Percentiles rank a stretch among this genome's conserved stretches.
These are phyloP conservation scores for Penicillium diatomitis DNA, from an alignment of 495 filamentous ascomycete genomes.

Conservation along the genomic window DNA sequence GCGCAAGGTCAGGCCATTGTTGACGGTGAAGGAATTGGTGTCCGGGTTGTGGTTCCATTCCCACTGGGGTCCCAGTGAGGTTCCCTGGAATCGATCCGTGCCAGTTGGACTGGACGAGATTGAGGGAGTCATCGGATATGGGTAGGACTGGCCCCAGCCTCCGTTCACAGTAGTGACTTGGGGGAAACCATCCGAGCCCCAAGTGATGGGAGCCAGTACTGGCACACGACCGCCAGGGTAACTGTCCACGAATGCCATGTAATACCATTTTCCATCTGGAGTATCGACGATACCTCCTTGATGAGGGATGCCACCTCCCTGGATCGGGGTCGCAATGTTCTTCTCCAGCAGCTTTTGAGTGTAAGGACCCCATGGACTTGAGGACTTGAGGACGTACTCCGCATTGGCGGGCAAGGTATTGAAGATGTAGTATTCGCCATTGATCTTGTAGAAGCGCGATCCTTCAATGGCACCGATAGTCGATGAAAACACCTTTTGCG, in stretches of 20 bases:
- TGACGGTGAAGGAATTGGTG: slow-evolving; percentile 14
- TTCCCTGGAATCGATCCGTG: slow-evolving; percentile 35
- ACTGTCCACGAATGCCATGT: slow-evolving; percentile 45
- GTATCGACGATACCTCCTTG: slow-evolving; percentile 51
- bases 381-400: slow-evolving; percentile 40
- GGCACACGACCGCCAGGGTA: slow-evolving; percentile 50
- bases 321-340: slow-evolving; percentile 29
- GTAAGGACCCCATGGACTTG: slow-evolving; percentile 40
- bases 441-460: slow-evolving; percentile 45
- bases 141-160: slow-evolving; percentile 37
- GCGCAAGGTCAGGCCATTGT: slow-evolving; percentile 31
- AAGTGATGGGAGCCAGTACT: slow-evolving; percentile 45
- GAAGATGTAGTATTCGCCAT: slow-evolving; percentile 47
- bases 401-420: slow-evolving; percentile 34
- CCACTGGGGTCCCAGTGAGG: slow-evolving; percentile 34
- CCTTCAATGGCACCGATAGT: slow-evolving; percentile 41
- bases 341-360: slow-evolving; percentile 22
- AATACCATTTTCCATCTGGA: slow-evolving; percentile 46
- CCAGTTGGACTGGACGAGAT: slow-evolving; percentile 8
- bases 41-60: slow-evolving; percentile 60
- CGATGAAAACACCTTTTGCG: slow-evolving; percentile 32
- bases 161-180: slow-evolving; percentile 24
- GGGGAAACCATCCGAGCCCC: slow-evolving; percentile 43
- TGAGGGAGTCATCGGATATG: slow-evolving; percentile 16
- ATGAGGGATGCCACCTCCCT: slow-evolving; percentile 36